Conservation (phyloP, 176 grass and related monocot genomes). For the Canna indica region DNA sequence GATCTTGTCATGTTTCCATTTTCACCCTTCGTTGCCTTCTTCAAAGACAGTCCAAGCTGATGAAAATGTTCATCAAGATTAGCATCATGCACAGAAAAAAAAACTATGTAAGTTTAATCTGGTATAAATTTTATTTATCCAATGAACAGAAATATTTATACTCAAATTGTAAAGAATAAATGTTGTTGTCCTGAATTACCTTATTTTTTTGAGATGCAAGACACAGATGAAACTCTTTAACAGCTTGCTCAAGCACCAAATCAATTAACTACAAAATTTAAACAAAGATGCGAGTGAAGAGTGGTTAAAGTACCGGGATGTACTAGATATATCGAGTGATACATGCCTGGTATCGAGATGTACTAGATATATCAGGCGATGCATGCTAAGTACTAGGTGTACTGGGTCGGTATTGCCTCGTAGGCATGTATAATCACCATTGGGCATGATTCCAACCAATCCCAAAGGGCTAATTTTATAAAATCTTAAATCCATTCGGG, state of each 20-base stretch:
- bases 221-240: constrained; percentile 55
- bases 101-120: not conserved
- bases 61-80: constrained; percentile 16
- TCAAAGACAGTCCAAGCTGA: constrained; percentile 54
- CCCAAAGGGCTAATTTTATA: no score
- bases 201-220: constrained; percentile 58
- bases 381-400: no score
- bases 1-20: constrained; percentile 28
- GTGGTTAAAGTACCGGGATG: not conserved
- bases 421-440: no score
- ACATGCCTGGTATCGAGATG: no score
- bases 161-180: not conserved
- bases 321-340: no score
- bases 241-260: constrained; percentile 69
- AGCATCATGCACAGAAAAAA: not conserved
- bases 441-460: no score
- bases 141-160: not conserved
- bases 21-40: constrained; percentile 51
- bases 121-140: not conserved
- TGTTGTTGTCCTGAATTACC: constrained; percentile 23
- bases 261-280: constrained; percentile 44
- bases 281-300: not conserved
- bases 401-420: no score
- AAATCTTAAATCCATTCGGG: no score
- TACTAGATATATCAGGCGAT: no score